Percentiles rank a stretch among this genome's conserved stretches.
Evolutionary conservation across 371 early-diverging fungal species (phyloP).

Genomic region (Actinomucor elegans): DNA sequence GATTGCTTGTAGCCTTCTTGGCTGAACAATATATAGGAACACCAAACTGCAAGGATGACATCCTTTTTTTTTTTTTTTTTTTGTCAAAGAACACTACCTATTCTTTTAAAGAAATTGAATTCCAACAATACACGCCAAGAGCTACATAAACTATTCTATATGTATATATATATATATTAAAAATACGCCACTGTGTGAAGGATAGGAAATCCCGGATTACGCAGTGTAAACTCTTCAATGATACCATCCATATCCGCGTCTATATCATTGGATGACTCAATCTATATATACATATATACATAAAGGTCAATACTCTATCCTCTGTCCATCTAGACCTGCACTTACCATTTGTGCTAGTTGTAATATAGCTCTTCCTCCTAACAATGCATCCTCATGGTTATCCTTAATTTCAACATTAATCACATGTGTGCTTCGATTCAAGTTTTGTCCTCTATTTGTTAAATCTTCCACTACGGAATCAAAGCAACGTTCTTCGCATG

Average conservation of each 20-base stretch:
- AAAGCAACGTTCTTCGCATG: slow-evolving; percentile 96
- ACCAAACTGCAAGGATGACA: too few species aligned
- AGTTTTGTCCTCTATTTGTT: slow-evolving; percentile 62
- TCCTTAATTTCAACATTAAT: slow-evolving; percentile 96
- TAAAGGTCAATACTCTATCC: neutral
- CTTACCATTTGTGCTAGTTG: slow-evolving; percentile 70
- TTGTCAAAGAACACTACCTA: too few species aligned
- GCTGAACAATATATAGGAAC: too few species aligned
- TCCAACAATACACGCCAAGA: too few species aligned
- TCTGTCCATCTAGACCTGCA: neutral
- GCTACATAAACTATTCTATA: too few species aligned
- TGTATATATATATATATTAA: slow-evolving; percentile 23
- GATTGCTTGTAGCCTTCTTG: too few species aligned
- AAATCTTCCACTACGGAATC: slow-evolving; percentile 91
- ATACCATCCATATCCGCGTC: slow-evolving; percentile 84
- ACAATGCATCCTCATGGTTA: slow-evolving; percentile 86
- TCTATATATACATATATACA: slow-evolving; percentile 35
- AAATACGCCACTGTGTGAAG: slow-evolving; percentile 66
- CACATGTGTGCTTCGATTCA: slow-evolving; percentile 84
- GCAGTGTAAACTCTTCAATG: slow-evolving; percentile 70
- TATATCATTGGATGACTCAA: slow-evolving; percentile 68
- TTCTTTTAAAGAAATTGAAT: too few species aligned
- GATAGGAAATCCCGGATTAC: slow-evolving; percentile 54
- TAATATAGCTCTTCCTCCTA: slow-evolving; percentile 84
- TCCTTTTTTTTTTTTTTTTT: too few species aligned